Evolutionary conservation across 768 basidiomycete genomes (phyloP).

Genomic region (Mycena amicta): DNA sequence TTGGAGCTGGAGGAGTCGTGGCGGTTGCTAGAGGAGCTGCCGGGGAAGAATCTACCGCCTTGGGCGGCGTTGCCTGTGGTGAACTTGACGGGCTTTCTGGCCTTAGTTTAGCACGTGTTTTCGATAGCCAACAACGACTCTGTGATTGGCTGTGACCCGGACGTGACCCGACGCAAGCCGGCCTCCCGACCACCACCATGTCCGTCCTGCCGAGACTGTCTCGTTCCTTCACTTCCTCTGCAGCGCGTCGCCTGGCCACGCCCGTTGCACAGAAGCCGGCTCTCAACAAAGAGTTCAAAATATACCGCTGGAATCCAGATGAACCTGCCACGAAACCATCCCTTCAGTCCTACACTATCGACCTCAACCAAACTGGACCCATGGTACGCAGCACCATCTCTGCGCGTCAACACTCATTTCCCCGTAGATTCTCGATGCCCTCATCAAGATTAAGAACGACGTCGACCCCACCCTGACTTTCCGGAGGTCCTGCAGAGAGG

Average conservation of each 20-base stretch:
- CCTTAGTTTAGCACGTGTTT: background rate
- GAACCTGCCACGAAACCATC: constrained; percentile 88
- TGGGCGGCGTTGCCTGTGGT: constrained; percentile 65
- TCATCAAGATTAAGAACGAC: constrained; percentile 99
- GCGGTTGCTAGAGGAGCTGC: constrained; percentile 46
- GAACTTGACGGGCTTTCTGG: constrained; percentile 61
- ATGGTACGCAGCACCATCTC: constrained; percentile 60
- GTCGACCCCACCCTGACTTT: constrained; percentile 96
- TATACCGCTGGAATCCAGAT: constrained; percentile 99
- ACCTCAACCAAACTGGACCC: constrained; percentile 92
- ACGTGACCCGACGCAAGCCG: background rate
- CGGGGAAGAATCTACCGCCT: constrained; percentile 43
- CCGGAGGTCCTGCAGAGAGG: constrained; percentile 89
- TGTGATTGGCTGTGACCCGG: constrained; percentile 1
- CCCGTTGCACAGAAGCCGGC: constrained; percentile 56
- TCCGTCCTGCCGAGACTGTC: constrained; percentile 14
- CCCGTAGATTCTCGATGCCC: constrained; percentile 76
- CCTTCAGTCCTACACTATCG: constrained; percentile 88
- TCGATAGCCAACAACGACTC: background rate
- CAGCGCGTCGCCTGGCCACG: constrained; percentile 23
- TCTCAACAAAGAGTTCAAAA: constrained; percentile 92
- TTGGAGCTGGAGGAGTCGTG: constrained; percentile 48
- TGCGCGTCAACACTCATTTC: background rate
- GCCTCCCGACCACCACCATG: constrained; percentile 14
- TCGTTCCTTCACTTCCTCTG: constrained; percentile 22